phyloP scores from a whole-genome alignment of 192 early-diverging fungal species.

The Podila epicladia region DNA sequence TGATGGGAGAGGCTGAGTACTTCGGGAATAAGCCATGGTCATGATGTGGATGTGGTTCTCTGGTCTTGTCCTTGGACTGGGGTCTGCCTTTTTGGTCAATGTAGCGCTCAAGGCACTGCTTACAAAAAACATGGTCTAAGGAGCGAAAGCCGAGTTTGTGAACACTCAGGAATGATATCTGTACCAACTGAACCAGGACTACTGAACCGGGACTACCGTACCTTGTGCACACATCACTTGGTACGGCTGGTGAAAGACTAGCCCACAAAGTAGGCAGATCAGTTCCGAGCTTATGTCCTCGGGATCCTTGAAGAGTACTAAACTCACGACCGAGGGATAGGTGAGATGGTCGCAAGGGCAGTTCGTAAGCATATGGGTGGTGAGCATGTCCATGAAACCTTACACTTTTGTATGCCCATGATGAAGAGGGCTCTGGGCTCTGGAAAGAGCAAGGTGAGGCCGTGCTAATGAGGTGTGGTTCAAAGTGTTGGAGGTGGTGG shows the following conservation, averaged over 20 bases:
- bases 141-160: not conserved
- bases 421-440: not conserved
- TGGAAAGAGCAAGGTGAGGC: not conserved
- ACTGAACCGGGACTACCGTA: not conserved
- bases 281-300: not conserved
- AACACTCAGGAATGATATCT: not conserved
- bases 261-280: not conserved
- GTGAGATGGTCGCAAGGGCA: not conserved
- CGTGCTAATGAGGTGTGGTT: not conserved
- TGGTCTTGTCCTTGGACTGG: not conserved
- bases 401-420: not conserved
- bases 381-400: not conserved
- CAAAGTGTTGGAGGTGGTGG: not conserved
- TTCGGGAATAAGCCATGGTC: not conserved
- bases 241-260: not conserved
- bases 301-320: conserved; percentile 1
- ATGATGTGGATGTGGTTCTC: not conserved
- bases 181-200: not conserved
- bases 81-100: not conserved
- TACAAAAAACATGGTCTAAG: conserved; percentile 8
- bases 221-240: conserved; percentile 3
- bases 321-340: too few species aligned
- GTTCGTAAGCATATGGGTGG: not conserved
- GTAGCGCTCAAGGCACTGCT: not conserved
- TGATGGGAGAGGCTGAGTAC: not conserved